Conservation (phyloP, 2,329 filamentous ascomycete species). For the Neonectria neomacrospora region DNA sequence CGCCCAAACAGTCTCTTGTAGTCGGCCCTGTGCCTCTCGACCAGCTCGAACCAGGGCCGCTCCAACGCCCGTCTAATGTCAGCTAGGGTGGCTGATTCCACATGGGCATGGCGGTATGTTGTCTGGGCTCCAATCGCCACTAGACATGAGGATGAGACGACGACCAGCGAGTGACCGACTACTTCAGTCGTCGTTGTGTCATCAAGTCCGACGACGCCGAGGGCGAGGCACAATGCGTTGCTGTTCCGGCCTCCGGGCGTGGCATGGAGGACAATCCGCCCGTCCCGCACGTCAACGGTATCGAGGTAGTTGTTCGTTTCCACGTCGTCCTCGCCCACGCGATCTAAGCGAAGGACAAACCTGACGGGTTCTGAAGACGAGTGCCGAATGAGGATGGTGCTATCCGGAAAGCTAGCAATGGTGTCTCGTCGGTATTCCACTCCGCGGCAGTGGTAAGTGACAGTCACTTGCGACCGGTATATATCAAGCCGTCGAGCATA, state of each 20-base stretch:
- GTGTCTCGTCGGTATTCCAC: conserved; percentile 49
- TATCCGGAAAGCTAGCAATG: conserved; percentile 56
- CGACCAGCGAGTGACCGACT: conserved; percentile 30
- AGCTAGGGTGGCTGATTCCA: conserved; percentile 30
- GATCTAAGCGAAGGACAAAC: conserved; percentile 40
- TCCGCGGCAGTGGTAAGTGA: conserved; percentile 50
- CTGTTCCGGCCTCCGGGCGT: conserved; percentile 37
- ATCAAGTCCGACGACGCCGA: conserved; percentile 22
- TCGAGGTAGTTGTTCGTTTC: conserved; percentile 44
- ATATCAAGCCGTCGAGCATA: conserved; percentile 56
- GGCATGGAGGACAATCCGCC: conserved; percentile 31
- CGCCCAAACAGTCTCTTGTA: conserved; percentile 25
- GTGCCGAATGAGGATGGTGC: conserved; percentile 46
- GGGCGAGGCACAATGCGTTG: conserved; percentile 30
- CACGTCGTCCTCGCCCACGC: conserved; percentile 35
- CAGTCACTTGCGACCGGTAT: conserved; percentile 39
- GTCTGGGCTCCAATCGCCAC: conserved; percentile 40
- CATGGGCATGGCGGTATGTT: conserved; percentile 34
- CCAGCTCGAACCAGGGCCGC: conserved; percentile 27
- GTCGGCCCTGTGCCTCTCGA: conserved; percentile 35
- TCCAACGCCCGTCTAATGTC: conserved; percentile 40
- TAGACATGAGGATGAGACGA: conserved; percentile 24
- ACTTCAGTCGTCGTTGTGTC: conserved; percentile 19
- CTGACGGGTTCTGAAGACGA: conserved; percentile 35
- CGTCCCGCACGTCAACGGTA: conserved; percentile 31